Evolutionary conservation across 371 early-diverging fungal species (phyloP).

Genomic region (Mortierella sp.): DNA sequence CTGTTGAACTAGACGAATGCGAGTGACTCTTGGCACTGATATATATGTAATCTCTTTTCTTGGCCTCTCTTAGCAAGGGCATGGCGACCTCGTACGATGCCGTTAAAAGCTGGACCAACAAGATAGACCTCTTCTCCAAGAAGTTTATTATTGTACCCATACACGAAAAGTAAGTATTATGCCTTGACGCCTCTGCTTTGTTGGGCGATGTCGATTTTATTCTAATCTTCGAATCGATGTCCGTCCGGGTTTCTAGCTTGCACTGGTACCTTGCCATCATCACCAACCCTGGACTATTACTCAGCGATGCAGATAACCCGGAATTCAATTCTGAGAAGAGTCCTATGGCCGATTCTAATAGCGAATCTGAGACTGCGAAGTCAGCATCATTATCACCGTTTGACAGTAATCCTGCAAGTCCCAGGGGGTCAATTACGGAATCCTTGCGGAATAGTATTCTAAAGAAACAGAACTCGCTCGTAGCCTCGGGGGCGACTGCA

Average conservation of each 20-base stretch:
- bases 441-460: too few species aligned
- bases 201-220: too few species aligned
- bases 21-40: too few species aligned
- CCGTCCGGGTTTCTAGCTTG: conserved; percentile 29
- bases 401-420: not conserved
- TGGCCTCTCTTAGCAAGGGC: conserved; percentile 11
- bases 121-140: conserved; percentile 72
- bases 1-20: too few species aligned
- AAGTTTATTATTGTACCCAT: conserved; percentile 72
- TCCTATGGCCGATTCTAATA: not conserved
- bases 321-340: not conserved
- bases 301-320: not conserved
- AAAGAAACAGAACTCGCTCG: too few species aligned
- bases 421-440: too few species aligned
- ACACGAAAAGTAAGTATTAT: conserved; percentile 65
- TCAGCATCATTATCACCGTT: not conserved
- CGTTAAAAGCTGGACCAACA: conserved; percentile 73
- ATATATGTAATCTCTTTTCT: not conserved
- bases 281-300: conserved; percentile 59
- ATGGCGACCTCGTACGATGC: conserved; percentile 55
- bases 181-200: not conserved
- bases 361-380: not conserved
- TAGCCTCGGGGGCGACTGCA: too few species aligned
- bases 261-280: conserved; percentile 80
- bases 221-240: too few species aligned